phyloP scores from a whole-genome alignment of 306 rosid genomes.

The Cyamopsis tetragonoloba region DNA sequence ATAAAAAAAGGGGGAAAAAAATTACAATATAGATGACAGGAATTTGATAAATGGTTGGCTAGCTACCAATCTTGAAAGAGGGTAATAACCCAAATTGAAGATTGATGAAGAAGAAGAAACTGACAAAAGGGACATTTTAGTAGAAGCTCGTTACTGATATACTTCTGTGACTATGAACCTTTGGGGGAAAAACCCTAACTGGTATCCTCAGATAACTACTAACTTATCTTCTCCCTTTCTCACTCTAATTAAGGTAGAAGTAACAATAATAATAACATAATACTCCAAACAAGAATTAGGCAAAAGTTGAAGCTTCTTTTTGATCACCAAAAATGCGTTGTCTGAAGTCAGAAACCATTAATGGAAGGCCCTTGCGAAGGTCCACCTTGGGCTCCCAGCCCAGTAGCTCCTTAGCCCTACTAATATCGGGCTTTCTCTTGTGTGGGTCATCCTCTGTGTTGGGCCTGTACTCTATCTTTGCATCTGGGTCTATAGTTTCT shows the following conservation, averaged over 20 bases:
- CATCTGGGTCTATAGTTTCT: constrained; percentile 93
- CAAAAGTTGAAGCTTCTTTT: constrained; percentile 49
- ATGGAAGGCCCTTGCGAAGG: constrained; percentile 85
- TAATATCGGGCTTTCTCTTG: constrained; percentile 93
- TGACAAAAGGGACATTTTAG: constrained; percentile 1
- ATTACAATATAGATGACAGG: constrained; percentile 28
- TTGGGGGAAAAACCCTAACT: constrained; percentile 9
- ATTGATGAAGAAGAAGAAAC: constrained; percentile 12
- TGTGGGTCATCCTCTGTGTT: constrained; percentile 98
- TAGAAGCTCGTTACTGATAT: neutral
- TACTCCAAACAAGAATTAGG: constrained; percentile 28
- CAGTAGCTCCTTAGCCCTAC: constrained; percentile 72
- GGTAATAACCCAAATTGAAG: constrained; percentile 20
- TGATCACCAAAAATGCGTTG: constrained; percentile 95
- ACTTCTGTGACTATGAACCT: constrained; percentile 20
- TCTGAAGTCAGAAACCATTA: constrained; percentile 90
- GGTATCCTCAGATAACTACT: constrained; percentile 27
- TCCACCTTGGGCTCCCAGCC: constrained; percentile 97
- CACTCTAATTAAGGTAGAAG: constrained; percentile 25
- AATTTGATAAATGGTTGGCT: constrained; percentile 25
- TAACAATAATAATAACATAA: too few relatives aligned
- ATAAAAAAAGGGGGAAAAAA: constrained; percentile 17
- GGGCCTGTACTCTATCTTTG: constrained; percentile 79
- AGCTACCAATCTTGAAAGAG: constrained; percentile 14
- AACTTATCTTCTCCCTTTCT: constrained; percentile 10